Conservation (phyloP, 1,284 basidiomycete species). For the Leucoagaricus sp. region DNA sequence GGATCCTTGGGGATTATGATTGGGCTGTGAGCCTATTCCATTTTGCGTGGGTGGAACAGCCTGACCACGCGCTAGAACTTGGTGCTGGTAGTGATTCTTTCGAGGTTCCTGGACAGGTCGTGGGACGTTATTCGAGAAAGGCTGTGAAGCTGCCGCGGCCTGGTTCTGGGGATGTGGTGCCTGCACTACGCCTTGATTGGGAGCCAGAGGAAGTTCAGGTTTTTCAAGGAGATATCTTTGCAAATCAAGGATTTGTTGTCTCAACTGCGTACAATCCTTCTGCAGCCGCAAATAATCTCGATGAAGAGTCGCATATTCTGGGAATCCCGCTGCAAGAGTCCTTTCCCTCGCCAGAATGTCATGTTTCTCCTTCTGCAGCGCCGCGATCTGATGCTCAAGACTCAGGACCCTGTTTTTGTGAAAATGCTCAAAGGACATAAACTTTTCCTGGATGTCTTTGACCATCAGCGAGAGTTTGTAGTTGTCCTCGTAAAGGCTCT, state of each 20-base stretch:
- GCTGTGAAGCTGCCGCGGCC: not conserved
- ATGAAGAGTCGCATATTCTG: conserved; percentile 11
- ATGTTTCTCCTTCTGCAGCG: conserved; percentile 10
- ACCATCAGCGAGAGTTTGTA: conserved; percentile 28
- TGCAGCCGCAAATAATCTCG: conserved; percentile 3
- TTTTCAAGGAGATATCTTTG: not conserved
- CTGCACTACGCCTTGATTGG: not conserved
- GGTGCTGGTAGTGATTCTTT: too few species aligned
- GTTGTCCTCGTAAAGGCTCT: conserved; percentile 56
- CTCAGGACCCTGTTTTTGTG: not conserved
- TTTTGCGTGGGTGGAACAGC: too few species aligned
- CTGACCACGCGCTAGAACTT: too few species aligned
- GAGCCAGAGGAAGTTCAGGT: not conserved
- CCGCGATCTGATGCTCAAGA: conserved; percentile 7
- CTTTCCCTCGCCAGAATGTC: conserved; percentile 4
- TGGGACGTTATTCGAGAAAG: not conserved
- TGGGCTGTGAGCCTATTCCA: too few species aligned
- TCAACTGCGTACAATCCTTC: not conserved
- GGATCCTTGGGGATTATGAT: too few species aligned
- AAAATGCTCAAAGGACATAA: not conserved
- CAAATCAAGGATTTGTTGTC: not conserved
- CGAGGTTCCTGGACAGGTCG: not conserved
- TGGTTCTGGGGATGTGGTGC: not conserved
- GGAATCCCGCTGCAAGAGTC: conserved; percentile 9
- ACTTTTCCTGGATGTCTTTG: not conserved